phyloP scores from a whole-genome alignment of 1,284 basidiomycete genomes.

The Ceratobasidium sp. region DNA sequence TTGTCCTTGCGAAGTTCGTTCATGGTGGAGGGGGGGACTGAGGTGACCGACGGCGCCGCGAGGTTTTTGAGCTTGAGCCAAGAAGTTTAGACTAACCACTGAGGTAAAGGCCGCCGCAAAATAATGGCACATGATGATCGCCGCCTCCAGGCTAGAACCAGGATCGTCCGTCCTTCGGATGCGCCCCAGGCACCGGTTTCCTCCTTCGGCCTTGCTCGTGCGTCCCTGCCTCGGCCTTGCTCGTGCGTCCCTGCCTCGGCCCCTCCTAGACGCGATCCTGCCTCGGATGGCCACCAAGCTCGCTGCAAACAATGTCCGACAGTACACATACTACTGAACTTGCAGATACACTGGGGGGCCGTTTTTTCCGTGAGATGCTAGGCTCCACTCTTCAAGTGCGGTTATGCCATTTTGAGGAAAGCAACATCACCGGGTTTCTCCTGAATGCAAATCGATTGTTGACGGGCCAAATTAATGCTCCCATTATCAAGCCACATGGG shows the following conservation, averaged over 20 bases:
- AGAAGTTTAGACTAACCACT: not conserved
- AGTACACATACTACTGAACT: not conserved
- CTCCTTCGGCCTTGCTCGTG: not conserved
- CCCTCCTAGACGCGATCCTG: not conserved
- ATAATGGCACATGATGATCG: not conserved
- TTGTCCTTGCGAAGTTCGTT: not conserved
- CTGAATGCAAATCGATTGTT: not conserved
- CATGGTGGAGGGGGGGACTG: constrained; percentile 10
- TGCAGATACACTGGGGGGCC: too few relatives aligned
- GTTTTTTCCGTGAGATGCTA: not conserved
- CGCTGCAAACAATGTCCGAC: not conserved
- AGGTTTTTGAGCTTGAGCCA: constrained; percentile 2
- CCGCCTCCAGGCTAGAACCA: not conserved
- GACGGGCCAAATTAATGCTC: not conserved
- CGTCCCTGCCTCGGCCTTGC: not conserved
- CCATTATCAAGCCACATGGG: not conserved
- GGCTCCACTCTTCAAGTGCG: not conserved
- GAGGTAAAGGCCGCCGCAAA: not conserved
- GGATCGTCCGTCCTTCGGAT: not conserved
- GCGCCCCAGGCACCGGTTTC: not conserved
- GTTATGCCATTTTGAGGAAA: not conserved
- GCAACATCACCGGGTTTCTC: not conserved
- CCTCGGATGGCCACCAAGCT: not conserved
- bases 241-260: not conserved
- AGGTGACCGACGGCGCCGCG: not conserved